Percentiles rank a stretch among this genome's conserved stretches.
Evolutionary conservation across 306 rosid genomes (phyloP).

Genomic region (Benincasa hispida): DNA sequence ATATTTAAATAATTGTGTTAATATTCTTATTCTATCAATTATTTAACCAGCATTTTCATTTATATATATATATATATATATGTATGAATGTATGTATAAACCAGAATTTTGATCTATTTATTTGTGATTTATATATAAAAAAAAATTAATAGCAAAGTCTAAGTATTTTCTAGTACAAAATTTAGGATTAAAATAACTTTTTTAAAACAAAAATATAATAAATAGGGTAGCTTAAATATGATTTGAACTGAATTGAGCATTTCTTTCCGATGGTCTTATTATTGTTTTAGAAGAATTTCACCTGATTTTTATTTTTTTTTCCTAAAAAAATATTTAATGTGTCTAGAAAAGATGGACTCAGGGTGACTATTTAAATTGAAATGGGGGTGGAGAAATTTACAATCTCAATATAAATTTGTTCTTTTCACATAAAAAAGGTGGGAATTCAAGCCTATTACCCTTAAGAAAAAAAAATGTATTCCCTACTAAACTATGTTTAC

Average conservation of each 20-base stretch:
- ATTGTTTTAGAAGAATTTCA: background rate
- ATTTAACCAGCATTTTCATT: background rate
- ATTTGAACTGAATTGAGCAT: background rate
- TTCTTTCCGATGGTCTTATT: background rate
- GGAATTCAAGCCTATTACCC: background rate
- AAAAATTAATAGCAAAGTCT: too few relatives aligned
- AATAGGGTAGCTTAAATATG: background rate
- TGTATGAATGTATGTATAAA: too few relatives aligned
- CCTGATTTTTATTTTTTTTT: too few relatives aligned
- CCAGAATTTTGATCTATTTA: background rate
- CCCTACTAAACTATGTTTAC: background rate
- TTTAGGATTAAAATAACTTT: background rate
- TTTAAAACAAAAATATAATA: background rate
- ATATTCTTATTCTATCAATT: background rate
- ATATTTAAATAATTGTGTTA: background rate
- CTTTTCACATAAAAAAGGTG: too few relatives aligned
- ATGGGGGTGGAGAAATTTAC: too few relatives aligned
- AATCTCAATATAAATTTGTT: too few relatives aligned
- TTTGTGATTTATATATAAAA: background rate
- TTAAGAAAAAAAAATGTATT: background rate
- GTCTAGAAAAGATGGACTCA: too few relatives aligned
- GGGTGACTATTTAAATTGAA: too few relatives aligned
- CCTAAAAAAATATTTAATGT: too few relatives aligned
- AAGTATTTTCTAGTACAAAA: background rate
- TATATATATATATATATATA: too few relatives aligned